Evolutionary conservation across 1,284 basidiomycete species (phyloP), one percentile per base, ranked within the genome.

Genomic region (Leucoagaricus sp.): DNA sequence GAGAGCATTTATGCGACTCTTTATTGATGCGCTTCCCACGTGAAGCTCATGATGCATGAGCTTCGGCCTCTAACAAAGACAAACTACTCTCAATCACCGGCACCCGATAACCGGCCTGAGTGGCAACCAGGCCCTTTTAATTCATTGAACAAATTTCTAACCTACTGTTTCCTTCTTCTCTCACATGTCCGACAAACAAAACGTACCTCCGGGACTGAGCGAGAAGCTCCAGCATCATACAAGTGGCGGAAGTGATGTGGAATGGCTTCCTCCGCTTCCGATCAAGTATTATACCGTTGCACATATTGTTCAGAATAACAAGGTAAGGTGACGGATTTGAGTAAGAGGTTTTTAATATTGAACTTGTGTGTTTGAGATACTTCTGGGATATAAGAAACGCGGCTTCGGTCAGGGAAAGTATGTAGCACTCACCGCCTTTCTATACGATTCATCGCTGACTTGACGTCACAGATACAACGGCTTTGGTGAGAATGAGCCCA

Each of bases 371-470:
- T 15, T 52, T 44, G 31, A 69, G 68, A 73, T 90, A 5, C 72
- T 91, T 1, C 75, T 91, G 0, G 88, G 89, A 3, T 76, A 78
- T 61, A 91, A 91, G 70, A 89, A 88, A 65, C 76, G 89, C 33
- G 89, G 88, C 0, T 83, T 89, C 63, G 89, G 87, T 2, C 69
- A 74, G 36, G 75, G 78, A 57, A 73, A 82, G 87, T 87, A 61
- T 58, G 84, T 70, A n/a, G n/a, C 7, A 23, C 28, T 49, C 10
- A 21, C 17, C 44, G 28, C 21, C 19, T 19, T 31, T 38, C 29
- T 25, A 45, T n/a, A 17, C 15, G 48, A 41, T 21, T 52, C 26
- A 49, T 51, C 13, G 21, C 8, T 25, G 19, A 55, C 31, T 38
- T 49, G 29, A 38, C 40, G 12, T 36, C 40, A 36, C 60, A 89